These are phyloP conservation scores for Kondoa subrosea DNA, from an alignment of 768 basidiomycete species.

Conservation along the genomic window DNA sequence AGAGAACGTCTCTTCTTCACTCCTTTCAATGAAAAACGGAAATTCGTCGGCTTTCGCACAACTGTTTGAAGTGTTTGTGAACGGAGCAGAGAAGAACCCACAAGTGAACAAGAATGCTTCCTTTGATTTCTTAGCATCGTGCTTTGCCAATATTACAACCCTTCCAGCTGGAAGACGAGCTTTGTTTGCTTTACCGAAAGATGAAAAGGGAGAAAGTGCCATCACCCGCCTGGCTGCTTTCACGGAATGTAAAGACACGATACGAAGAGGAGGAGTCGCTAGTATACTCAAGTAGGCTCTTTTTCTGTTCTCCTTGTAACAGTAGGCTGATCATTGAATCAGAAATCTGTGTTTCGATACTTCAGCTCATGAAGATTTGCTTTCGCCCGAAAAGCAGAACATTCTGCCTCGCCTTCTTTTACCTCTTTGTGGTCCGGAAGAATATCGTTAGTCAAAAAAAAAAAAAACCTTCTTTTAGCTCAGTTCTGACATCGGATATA, in stretches of 20 bases:
- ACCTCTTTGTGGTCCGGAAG: constrained; percentile 86
- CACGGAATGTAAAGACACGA: constrained; percentile 10
- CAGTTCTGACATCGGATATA: constrained; percentile 31
- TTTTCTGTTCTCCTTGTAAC: neutral
- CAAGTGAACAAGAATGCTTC: constrained; percentile 13
- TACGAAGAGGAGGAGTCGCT: constrained; percentile 2
- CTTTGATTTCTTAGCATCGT: constrained; percentile 16
- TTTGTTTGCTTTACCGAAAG: constrained; percentile 13
- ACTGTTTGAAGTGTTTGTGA: constrained; percentile 13
- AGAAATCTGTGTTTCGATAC: constrained; percentile 1
- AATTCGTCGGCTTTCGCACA: constrained; percentile 7
- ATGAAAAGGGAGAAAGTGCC: constrained; percentile 4
- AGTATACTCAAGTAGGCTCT: neutral
- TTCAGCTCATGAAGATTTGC: constrained; percentile 8
- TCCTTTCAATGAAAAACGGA: neutral
- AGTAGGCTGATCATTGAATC: neutral
- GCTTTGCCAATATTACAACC: constrained; percentile 17
- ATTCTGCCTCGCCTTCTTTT: constrained; percentile 68
- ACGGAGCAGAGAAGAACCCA: neutral
- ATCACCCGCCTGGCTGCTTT: constrained; percentile 1
- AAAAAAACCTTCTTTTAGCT: no score
- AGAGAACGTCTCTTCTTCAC: constrained; percentile 11
- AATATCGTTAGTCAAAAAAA: constrained; percentile 40
- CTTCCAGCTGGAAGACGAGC: constrained; percentile 10
- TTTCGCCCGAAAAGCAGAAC: constrained; percentile 37